Conservation (phyloP, 2,329 filamentous ascomycete genomes). For the Cercospora sojina region DNA sequence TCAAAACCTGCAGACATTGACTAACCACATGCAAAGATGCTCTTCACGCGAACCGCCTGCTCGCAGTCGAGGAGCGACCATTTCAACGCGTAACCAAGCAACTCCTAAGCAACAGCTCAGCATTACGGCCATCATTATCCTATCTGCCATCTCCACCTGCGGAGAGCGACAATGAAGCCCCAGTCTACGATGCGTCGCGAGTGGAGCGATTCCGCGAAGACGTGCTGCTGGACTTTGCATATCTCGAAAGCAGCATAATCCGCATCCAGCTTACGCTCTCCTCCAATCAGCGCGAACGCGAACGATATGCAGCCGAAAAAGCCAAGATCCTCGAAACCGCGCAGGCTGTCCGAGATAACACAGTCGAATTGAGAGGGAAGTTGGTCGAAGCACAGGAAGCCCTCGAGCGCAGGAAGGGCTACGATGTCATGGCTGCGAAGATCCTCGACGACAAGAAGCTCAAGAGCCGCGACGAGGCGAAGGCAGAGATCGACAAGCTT, state of each 20-base stretch:
- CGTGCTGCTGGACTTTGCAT: constrained; percentile 80
- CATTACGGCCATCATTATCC: constrained; percentile 54
- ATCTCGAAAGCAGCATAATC: constrained; percentile 80
- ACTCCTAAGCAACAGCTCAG: constrained; percentile 66
- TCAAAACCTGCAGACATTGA: background rate
- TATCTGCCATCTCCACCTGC: constrained; percentile 66
- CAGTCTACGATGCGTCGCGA: constrained; percentile 49
- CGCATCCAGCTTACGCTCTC: constrained; percentile 84
- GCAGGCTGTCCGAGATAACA: constrained; percentile 73
- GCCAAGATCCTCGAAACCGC: constrained; percentile 75
- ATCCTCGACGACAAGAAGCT: constrained; percentile 80
- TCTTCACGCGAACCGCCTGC: constrained; percentile 80
- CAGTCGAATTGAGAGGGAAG: constrained; percentile 67
- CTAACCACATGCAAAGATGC: constrained; percentile 56
- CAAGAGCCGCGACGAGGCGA: constrained; percentile 80
- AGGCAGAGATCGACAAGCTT: constrained; percentile 73
- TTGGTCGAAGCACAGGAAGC: constrained; percentile 74
- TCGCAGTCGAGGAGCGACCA: constrained; percentile 87
- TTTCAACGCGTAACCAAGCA: constrained; percentile 87
- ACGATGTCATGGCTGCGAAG: constrained; percentile 83
- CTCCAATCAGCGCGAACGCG: constrained; percentile 79
- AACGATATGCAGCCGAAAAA: constrained; percentile 79
- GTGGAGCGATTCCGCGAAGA: constrained; percentile 70
- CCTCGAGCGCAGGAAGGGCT: constrained; percentile 75
- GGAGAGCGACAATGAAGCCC: constrained; percentile 48